phyloP scores from a whole-genome alignment of 75 land plant species.

The Isoetes taiwanensis region DNA sequence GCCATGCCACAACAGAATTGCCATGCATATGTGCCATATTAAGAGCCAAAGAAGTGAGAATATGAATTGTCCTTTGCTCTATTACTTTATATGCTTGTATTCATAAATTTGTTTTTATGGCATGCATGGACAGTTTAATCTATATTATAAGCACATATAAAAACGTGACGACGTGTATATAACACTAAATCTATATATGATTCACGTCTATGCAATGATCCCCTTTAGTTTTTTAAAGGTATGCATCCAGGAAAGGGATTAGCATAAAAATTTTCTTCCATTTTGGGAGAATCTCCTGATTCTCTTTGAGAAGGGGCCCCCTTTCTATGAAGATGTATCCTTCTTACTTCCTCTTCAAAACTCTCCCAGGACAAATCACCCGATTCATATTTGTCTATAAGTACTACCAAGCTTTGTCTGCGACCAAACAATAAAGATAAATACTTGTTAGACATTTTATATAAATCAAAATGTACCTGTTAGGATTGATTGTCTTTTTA shows the following conservation, averaged over 20 bases:
- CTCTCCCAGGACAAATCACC: background rate
- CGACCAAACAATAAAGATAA: background rate
- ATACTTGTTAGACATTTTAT: background rate
- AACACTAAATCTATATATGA: too few relatives aligned
- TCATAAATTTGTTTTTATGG: too few relatives aligned
- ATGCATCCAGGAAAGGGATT: constrained; percentile 2
- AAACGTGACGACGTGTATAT: too few relatives aligned
- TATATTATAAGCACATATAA: too few relatives aligned
- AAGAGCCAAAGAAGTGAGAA: too few relatives aligned
- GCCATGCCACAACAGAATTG: too few relatives aligned
- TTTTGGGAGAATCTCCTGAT: background rate
- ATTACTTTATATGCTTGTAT: too few relatives aligned
- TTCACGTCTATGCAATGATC: too few relatives aligned
- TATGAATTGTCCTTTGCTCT: too few relatives aligned
- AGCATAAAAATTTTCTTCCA: constrained; percentile 2
- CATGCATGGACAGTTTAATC: too few relatives aligned
- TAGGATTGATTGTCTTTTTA: constrained; percentile 2
- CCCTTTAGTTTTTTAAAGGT: background rate
- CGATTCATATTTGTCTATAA: background rate
- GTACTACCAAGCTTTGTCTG: background rate
- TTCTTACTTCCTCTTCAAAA: background rate
- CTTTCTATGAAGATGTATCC: background rate
- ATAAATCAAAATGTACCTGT: background rate
- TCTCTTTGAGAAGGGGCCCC: background rate
- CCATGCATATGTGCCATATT: too few relatives aligned